Conservation (phyloP, 805 yeast genomes). For the Metschnikowia noctiluminum region DNA sequence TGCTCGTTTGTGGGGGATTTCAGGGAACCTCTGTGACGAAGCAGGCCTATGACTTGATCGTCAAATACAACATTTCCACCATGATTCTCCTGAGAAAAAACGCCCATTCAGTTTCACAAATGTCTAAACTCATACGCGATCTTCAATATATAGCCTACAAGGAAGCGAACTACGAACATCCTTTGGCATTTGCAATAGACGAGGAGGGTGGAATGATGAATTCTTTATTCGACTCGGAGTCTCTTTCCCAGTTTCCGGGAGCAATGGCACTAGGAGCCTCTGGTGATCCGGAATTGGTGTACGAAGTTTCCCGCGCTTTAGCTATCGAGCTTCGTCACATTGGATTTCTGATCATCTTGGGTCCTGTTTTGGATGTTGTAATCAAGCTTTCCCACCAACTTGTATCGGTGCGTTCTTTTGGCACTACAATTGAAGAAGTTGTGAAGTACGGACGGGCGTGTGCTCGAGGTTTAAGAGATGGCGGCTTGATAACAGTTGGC, state of each 20-base stretch:
- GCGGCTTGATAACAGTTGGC: constrained; percentile 53
- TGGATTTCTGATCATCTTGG: constrained; percentile 54
- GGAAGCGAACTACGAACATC: constrained; percentile 47
- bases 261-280: constrained; percentile 64
- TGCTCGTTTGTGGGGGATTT: constrained; percentile 57
- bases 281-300: constrained; percentile 46
- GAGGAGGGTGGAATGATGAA: constrained; percentile 66
- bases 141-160: constrained; percentile 51
- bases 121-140: constrained; percentile 47
- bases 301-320: constrained; percentile 50
- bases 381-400: constrained; percentile 53
- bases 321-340: constrained; percentile 51
- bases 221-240: constrained; percentile 50
- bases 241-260: constrained; percentile 57
- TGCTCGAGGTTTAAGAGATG: constrained; percentile 51
- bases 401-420: constrained; percentile 59
- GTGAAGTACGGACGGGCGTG: constrained; percentile 51
- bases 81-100: constrained; percentile 52
- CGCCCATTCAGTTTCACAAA: constrained; percentile 46
- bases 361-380: constrained; percentile 62
- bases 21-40: constrained; percentile 52
- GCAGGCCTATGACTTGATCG: constrained; percentile 51
- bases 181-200: constrained; percentile 55
- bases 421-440: constrained; percentile 58
- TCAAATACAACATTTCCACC: constrained; percentile 48